Conservation (phyloP, 2,329 filamentous ascomycete genomes). For the Dactylella cylindrospora region DNA sequence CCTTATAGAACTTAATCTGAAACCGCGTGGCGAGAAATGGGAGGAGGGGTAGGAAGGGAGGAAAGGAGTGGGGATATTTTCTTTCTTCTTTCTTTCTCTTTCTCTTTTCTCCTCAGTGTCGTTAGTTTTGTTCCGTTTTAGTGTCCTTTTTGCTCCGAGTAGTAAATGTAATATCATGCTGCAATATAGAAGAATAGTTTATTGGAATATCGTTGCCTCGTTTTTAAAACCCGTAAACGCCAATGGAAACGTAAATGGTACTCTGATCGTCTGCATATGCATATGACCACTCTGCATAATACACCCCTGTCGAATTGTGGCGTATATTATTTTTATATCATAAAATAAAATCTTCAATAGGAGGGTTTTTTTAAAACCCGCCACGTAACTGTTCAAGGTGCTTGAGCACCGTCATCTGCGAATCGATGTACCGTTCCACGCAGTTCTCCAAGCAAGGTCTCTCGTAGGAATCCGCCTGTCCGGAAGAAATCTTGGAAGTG, state of each 20-base stretch:
- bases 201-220: too few relatives aligned
- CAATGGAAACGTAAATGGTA: too few relatives aligned
- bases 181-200: too few relatives aligned
- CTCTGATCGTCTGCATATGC: neutral
- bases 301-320: neutral
- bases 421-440: slow-evolving; percentile 89
- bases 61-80: neutral
- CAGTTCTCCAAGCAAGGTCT: slow-evolving; percentile 87
- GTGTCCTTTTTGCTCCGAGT: neutral
- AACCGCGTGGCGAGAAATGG: slow-evolving; percentile 6
- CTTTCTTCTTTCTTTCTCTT: neutral
- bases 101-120: neutral
- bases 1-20: slow-evolving; percentile 2
- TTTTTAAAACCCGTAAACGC: too few relatives aligned
- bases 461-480: slow-evolving; percentile 73
- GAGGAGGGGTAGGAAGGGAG: neutral
- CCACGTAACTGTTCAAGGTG: slow-evolving; percentile 70
- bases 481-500: slow-evolving; percentile 67
- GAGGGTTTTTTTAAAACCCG: slow-evolving; percentile 22
- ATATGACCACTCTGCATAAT: neutral
- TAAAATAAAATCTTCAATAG: neutral
- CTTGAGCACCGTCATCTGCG: slow-evolving; percentile 79
- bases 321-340: neutral
- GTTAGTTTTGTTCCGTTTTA: neutral
- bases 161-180: too few relatives aligned